Conservation (phyloP, 345 rosid species). For the Corchorus capsularis region DNA sequence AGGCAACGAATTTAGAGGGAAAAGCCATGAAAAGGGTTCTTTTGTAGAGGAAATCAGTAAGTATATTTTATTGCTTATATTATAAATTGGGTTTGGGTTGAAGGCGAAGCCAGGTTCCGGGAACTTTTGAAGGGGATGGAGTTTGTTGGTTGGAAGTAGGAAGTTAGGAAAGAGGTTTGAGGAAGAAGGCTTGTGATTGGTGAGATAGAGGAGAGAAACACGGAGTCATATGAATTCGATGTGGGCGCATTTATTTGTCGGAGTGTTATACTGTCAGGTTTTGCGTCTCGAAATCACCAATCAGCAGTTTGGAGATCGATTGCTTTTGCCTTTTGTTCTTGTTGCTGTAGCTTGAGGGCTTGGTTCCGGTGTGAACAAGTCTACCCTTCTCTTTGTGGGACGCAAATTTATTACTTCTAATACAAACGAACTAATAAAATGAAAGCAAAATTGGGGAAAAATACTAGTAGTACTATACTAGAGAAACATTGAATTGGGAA, state of each 20-base stretch:
- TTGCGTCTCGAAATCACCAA: neutral
- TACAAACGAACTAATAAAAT: too few relatives aligned
- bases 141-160: neutral
- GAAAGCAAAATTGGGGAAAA: too few relatives aligned
- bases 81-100: neutral
- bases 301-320: neutral
- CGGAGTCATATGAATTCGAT: neutral
- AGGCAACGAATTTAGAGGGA: conserved; percentile 14
- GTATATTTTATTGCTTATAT: too few relatives aligned
- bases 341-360: neutral
- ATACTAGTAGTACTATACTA: too few relatives aligned
- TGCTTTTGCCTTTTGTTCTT: neutral
- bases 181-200: conserved; percentile 7
- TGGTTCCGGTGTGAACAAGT: neutral
- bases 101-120: neutral
- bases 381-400: neutral
- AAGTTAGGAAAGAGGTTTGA: neutral
- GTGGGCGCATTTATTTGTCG: neutral
- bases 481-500: too few relatives aligned
- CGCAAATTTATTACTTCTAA: too few relatives aligned
- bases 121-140: neutral
- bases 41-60: neutral
- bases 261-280: neutral
- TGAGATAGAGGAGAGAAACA: neutral
- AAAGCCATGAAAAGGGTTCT: conserved; percentile 36